Conservation (phyloP, 306 rosid genomes). For the Inga oerstediana region DNA sequence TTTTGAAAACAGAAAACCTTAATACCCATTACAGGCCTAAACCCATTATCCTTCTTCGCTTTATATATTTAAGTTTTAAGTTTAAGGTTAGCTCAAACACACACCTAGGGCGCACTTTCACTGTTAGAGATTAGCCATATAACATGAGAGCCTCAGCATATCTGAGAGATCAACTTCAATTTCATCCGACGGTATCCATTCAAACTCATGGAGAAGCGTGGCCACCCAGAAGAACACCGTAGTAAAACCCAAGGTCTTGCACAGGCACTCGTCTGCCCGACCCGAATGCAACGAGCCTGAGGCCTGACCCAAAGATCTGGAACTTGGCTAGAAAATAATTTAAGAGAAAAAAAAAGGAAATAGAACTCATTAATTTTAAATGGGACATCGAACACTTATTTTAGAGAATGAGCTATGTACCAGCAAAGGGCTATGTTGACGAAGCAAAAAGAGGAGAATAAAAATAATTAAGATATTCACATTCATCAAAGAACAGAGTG, state of each 20-base stretch:
- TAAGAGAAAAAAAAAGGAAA: too few relatives aligned
- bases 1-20: not conserved
- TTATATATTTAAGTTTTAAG: not conserved
- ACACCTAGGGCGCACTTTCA: slow-evolving; percentile 54
- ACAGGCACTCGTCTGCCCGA: slow-evolving; percentile 87
- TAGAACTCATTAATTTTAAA: too few relatives aligned
- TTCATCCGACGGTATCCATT: slow-evolving; percentile 48
- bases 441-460: too few relatives aligned
- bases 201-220: slow-evolving; percentile 68
- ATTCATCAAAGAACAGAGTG: too few relatives aligned
- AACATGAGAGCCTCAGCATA: slow-evolving; percentile 70
- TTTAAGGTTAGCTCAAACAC: not conserved
- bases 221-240: slow-evolving; percentile 72
- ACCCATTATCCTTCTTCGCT: not conserved
- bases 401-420: too few relatives aligned
- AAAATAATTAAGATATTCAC: too few relatives aligned
- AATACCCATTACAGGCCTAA: slow-evolving; percentile 27
- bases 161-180: slow-evolving; percentile 62
- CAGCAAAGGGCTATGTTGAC: too few relatives aligned
- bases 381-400: too few relatives aligned
- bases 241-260: slow-evolving; percentile 64
- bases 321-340: slow-evolving; percentile 22
- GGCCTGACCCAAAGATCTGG: slow-evolving; percentile 72
- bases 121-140: slow-evolving; percentile 69
- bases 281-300: slow-evolving; percentile 85